These are phyloP conservation scores for Candida berthetii DNA, from an alignment of 805 yeast species.

Conservation along the genomic window DNA sequence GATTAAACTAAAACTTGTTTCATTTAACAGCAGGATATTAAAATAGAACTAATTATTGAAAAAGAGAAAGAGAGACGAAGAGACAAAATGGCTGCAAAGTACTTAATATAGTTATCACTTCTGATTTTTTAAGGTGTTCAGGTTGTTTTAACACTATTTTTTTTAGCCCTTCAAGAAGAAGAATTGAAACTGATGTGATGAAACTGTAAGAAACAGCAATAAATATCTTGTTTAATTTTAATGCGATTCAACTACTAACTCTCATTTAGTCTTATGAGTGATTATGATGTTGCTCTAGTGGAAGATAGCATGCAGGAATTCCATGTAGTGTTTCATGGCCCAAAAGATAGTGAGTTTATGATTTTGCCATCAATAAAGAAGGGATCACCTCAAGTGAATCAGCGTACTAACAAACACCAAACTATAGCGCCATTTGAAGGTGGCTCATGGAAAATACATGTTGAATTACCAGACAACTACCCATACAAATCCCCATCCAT, in stretches of 20 bases:
- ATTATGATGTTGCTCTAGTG: slow-evolving; percentile 77
- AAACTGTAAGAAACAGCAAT: slow-evolving; percentile 53
- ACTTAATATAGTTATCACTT: neutral
- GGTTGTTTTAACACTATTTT: neutral
- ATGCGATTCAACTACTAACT: too few species aligned
- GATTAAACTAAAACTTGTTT: too few species aligned
- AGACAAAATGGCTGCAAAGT: neutral
- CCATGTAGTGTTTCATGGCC: slow-evolving; percentile 80
- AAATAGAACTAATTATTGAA: too few species aligned
- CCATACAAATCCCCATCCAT: slow-evolving; percentile 96
- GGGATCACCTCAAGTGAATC: too few species aligned
- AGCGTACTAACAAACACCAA: too few species aligned
- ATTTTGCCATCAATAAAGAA: too few species aligned
- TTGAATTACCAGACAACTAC: slow-evolving; percentile 90
- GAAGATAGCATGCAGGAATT: slow-evolving; percentile 86
- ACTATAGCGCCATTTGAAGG: slow-evolving; percentile 76
- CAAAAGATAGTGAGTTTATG: slow-evolving; percentile 47
- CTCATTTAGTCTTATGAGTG: slow-evolving; percentile 68
- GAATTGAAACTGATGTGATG: slow-evolving; percentile 93
- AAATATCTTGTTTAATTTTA: too few species aligned
- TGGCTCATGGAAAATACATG: slow-evolving; percentile 87
- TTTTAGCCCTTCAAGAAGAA: slow-evolving; percentile 26
- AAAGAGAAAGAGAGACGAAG: too few species aligned
- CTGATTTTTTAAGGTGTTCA: neutral
- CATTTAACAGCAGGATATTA: too few species aligned